Percentiles rank a stretch among this genome's conserved stretches.
Evolutionary conservation across 495 filamentous ascomycete species (phyloP).

Genomic region (Aspergillus sclerotioniger): DNA sequence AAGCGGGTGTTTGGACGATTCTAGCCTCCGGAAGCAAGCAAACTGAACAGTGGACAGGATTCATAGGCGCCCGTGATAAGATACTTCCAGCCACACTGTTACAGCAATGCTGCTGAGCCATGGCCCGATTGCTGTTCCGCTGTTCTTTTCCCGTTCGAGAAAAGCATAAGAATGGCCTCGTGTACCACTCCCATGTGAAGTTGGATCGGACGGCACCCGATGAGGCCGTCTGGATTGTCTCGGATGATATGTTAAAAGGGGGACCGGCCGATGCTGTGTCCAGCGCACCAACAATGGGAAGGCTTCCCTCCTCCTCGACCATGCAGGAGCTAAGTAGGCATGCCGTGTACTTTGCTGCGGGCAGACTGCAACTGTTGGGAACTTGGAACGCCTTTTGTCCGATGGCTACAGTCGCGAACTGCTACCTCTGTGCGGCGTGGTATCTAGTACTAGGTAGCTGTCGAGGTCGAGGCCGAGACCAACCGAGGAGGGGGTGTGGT

Average conservation of each 20-base stretch:
- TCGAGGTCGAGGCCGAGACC: no score
- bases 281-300: neutral
- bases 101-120: constrained; percentile 3
- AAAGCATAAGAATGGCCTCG: constrained; percentile 15
- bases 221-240: neutral
- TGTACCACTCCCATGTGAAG: constrained; percentile 23
- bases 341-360: constrained; percentile 3
- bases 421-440: neutral
- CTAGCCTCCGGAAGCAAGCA: neutral
- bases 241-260: constrained; percentile 3
- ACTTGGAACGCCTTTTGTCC: constrained; percentile 3
- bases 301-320: constrained; percentile 1
- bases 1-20: neutral
- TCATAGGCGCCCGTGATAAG: constrained; percentile 15
- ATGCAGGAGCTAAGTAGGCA: constrained; percentile 1
- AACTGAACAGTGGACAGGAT: neutral
- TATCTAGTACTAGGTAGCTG: no score
- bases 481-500: neutral
- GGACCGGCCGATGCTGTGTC: neutral
- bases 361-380: constrained; percentile 1
- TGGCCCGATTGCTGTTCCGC: neutral
- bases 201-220: neutral
- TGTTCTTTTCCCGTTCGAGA: constrained; percentile 13
- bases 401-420: neutral
- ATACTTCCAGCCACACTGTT: constrained; percentile 15